These are phyloP conservation scores for Penicillium janthinellum DNA, from an alignment of 2,329 filamentous ascomycete species.

Conservation along the genomic window DNA sequence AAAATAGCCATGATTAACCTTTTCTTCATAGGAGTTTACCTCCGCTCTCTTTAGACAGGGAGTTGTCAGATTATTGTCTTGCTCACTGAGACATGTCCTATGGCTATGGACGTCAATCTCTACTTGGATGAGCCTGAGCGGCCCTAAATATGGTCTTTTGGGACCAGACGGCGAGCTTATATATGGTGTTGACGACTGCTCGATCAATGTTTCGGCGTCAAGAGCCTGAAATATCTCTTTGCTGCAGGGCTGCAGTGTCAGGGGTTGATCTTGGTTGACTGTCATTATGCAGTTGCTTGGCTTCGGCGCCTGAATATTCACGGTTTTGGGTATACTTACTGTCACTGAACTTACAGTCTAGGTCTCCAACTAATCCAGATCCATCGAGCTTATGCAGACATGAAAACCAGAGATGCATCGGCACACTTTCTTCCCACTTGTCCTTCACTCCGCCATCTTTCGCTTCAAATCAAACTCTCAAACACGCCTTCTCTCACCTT, in stretches of 20 bases:
- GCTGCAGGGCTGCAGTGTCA: neutral
- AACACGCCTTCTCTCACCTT: neutral
- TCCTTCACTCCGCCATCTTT: neutral
- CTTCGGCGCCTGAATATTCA: neutral
- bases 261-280: neutral
- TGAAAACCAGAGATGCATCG: neutral
- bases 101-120: neutral
- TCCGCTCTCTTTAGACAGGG: neutral
- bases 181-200: neutral
- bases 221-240: neutral
- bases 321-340: neutral
- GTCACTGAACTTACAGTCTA: neutral
- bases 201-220: neutral
- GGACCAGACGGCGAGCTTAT: neutral
- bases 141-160: neutral
- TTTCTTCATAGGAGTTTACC: neutral
- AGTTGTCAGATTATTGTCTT: neutral
- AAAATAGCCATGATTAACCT: neutral
- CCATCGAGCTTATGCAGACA: neutral
- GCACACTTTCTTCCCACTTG: neutral
- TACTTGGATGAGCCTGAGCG: neutral
- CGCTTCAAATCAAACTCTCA: neutral
- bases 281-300: neutral
- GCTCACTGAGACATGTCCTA: neutral
- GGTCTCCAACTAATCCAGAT: neutral